Percentiles rank a stretch among this genome's conserved stretches.
phyloP scores from a whole-genome alignment of 441 rosid species.

The Euphorbia corollata region DNA sequence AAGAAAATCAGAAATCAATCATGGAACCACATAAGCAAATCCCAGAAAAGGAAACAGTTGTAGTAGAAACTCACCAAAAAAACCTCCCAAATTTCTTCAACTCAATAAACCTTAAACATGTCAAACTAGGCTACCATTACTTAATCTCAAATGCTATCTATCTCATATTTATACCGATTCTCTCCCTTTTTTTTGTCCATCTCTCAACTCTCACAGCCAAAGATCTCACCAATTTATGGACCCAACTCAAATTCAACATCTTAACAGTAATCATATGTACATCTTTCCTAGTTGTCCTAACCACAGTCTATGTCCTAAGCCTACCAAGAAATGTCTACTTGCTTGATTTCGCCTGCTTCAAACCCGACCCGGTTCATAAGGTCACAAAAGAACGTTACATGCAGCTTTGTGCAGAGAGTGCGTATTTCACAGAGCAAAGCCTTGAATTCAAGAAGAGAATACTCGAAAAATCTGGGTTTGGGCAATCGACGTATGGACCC shows the following conservation, averaged over 20 bases:
- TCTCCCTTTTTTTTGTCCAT: constrained; percentile 36
- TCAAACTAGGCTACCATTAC: constrained; percentile 79
- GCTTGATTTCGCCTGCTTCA: constrained; percentile 76
- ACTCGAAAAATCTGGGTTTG: constrained; percentile 60
- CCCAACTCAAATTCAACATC: constrained; percentile 52
- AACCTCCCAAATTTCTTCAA: constrained; percentile 60
- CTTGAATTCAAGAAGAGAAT: constrained; percentile 68
- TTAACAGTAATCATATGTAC: constrained; percentile 40
- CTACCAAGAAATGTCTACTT: constrained; percentile 63
- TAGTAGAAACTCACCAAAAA: background rate
- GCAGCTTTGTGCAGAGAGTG: constrained; percentile 36
- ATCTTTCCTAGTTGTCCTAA: constrained; percentile 29
- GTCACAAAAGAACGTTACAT: constrained; percentile 51
- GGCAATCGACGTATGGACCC: constrained; percentile 69
- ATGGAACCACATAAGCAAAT: background rate
- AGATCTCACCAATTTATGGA: constrained; percentile 40
- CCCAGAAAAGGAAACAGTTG: background rate
- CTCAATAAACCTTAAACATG: constrained; percentile 63
- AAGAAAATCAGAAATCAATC: background rate
- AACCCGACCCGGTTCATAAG: constrained; percentile 52
- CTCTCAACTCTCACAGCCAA: constrained; percentile 40
- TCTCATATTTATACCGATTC: constrained; percentile 45
- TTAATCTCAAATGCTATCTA: constrained; percentile 64
- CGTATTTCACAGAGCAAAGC: constrained; percentile 46
- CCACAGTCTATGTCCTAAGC: constrained; percentile 42